Evolutionary conservation across 2,329 filamentous ascomycete species (phyloP).

Genomic region (Canariomyces notabilis): DNA sequence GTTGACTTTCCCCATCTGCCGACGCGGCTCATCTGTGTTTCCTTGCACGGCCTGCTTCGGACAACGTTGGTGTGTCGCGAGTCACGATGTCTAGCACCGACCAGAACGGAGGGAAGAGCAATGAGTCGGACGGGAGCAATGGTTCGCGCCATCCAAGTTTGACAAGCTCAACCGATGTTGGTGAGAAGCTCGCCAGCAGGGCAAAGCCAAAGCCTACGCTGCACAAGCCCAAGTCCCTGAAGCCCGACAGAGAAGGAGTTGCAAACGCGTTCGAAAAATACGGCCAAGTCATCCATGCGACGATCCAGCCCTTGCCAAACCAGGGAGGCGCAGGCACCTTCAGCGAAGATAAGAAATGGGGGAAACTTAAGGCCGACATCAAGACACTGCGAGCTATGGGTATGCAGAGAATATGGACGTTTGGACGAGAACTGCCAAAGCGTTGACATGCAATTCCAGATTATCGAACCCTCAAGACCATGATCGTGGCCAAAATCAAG

Average conservation of each 20-base stretch:
- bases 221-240: slow-evolving; percentile 21
- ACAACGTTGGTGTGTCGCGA: neutral
- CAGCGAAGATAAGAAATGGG: slow-evolving; percentile 41
- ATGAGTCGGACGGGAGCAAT: slow-evolving; percentile 5
- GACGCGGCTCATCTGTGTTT: no score
- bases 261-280: slow-evolving; percentile 32
- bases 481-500: slow-evolving; percentile 59
- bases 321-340: slow-evolving; percentile 61
- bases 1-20: no score
- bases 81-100: neutral
- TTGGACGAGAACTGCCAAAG: neutral
- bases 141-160: slow-evolving; percentile 7
- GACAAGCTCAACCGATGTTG: slow-evolving; percentile 1
- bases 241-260: slow-evolving; percentile 32
- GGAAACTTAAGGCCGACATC: slow-evolving; percentile 52
- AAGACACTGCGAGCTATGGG: slow-evolving; percentile 47
- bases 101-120: slow-evolving; percentile 19
- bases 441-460: slow-evolving; percentile 39
- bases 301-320: slow-evolving; percentile 57
- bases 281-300: slow-evolving; percentile 39
- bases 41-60: neutral
- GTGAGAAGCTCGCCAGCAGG: slow-evolving; percentile 18
- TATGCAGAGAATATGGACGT: slow-evolving; percentile 21
- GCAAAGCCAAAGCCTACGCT: slow-evolving; percentile 21
- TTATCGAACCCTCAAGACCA: slow-evolving; percentile 55